Base-by-base conservation (phyloP, 2,329 filamentous ascomycete genomes). In the Colletotrichum echinochloae region DNA sequence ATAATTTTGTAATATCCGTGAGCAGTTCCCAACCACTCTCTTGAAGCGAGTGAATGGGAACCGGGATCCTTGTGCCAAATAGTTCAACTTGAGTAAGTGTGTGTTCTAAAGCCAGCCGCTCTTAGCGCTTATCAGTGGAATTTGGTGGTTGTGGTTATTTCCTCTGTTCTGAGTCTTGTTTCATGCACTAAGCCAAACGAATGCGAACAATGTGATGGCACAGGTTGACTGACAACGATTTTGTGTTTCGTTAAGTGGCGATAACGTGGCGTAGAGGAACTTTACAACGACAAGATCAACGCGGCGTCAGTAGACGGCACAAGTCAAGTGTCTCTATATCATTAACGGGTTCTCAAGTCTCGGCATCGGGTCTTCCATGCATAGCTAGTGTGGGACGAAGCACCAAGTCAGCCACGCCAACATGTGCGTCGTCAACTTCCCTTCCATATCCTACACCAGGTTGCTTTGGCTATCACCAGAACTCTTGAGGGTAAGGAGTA, bases 11-110 rank as follows among this genome's bases (percentile, higher is more conserved):
- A 20, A 1, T 2, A 12, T 12, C 4, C 30, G 30, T 12, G 4
- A 46, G 20, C 4, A 46, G n/a, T 3, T 11, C 12, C 5, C 2
- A 2, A 23, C 11, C 11, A 14, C 20, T n/a, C 20, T 8, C 18
- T 7, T 6, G 12, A 7, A 44, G 20, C 3, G 6, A 8, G 20
- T 6, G 14, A 5, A 18, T 39, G 37, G 14, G 18, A 14, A 18
- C 3, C 4, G 8, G n/a, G 1, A 44, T n/a, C 2, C 16, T 3
- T 9, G 11, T 44, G 0, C 3, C 8, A n/a, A 20, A 44, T 1
- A 11, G 18, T n/a, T 44, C 2, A n/a, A 44, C 20, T n/a, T n/a
- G 41, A n/a, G 20, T 14, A 11, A 44, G 4, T 11, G 11, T 3
- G 8, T n/a, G 41, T n/a, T n/a, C 5, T n/a, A 20, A 5, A 11